Conservation (phyloP, 108 stramenopile species). For the Bacterosira constricta region DNA sequence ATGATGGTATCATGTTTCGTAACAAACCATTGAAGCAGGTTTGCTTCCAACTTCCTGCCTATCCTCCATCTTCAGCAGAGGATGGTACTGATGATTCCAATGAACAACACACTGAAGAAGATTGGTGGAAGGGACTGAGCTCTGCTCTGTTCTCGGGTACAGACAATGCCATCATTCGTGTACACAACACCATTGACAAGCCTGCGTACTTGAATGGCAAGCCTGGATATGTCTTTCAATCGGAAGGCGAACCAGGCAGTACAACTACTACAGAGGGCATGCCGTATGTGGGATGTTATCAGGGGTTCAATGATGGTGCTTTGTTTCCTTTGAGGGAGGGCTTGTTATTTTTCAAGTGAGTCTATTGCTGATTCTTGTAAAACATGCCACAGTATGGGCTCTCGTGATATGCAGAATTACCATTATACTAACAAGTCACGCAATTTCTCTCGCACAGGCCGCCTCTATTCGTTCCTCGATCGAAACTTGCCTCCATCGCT, state of each 20-base stretch:
- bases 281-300: conserved; percentile 82
- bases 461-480: conserved; percentile 69
- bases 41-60: conserved; percentile 66
- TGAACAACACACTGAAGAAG: conserved; percentile 12
- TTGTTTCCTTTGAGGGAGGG: conserved; percentile 78
- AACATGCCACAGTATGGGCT: too few species aligned
- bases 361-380: too few species aligned
- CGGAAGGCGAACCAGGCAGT: conserved; percentile 36
- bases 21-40: conserved; percentile 54
- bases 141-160: conserved; percentile 8
- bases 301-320: conserved; percentile 77
- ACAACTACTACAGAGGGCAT: conserved; percentile 69
- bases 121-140: conserved; percentile 35
- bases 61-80: conserved; percentile 11
- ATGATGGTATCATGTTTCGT: conserved; percentile 43
- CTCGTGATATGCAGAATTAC: too few species aligned
- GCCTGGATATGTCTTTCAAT: conserved; percentile 41
- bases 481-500: conserved; percentile 58
- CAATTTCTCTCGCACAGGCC: conserved; percentile 40
- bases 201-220: neutral
- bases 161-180: conserved; percentile 19
- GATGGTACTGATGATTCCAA: conserved; percentile 10
- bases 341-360: conserved; percentile 78
- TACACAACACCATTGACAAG: conserved; percentile 23
- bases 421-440: neutral